phyloP scores from a whole-genome alignment of 116 monocot species.

The Zostera marina region DNA sequence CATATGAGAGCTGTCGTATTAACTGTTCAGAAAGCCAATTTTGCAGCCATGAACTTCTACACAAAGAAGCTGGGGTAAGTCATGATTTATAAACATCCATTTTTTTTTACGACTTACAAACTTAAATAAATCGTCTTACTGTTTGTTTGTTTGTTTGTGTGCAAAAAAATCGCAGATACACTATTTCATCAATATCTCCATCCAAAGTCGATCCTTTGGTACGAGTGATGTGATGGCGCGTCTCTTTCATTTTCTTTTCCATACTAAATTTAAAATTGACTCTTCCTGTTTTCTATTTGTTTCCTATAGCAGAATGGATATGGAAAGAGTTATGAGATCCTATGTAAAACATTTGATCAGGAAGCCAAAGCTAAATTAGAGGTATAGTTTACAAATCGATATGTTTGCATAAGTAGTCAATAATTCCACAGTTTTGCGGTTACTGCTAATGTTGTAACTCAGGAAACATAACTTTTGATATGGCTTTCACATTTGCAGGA shows the following conservation, averaged over 20 bases:
- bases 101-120: no score
- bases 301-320: slow-evolving; percentile 45
- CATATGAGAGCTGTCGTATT: slow-evolving; percentile 82
- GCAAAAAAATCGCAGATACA: slow-evolving; percentile 31
- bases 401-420: no score
- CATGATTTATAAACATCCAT: background rate
- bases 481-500: no score
- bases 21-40: slow-evolving; percentile 88
- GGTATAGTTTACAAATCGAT: background rate
- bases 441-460: no score
- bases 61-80: slow-evolving; percentile 51
- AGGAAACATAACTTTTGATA: no score
- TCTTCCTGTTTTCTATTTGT: background rate
- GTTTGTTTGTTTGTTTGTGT: background rate
- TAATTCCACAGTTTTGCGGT: no score
- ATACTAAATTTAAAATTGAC: background rate
- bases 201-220: slow-evolving; percentile 71
- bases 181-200: slow-evolving; percentile 71
- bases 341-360: slow-evolving; percentile 70
- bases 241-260: background rate
- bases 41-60: slow-evolving; percentile 71
- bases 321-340: slow-evolving; percentile 81
- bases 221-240: no score
- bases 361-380: slow-evolving; percentile 45
- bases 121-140: background rate